Base-by-base conservation (phyloP, 169 alveolate genomes). In the Miamiensis avidus region DNA sequence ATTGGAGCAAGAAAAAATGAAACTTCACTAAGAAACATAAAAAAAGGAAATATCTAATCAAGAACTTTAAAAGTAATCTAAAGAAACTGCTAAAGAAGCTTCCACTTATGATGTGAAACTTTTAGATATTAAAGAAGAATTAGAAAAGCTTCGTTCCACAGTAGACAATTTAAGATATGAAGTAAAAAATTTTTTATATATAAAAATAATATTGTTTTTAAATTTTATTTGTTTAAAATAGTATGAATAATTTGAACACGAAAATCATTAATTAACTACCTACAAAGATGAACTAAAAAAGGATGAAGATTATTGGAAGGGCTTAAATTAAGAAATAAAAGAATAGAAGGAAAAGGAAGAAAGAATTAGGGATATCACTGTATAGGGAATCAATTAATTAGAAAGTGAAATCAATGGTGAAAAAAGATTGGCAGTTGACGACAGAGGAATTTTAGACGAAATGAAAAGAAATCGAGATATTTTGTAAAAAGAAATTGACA, bases 401-500 rank as follows among this genome's bases (percentile, higher is more conserved):
- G 86, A 93, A 64, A 83, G 91, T 75, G 95, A 91, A 75, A 91
- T 91, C 64, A 84, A 86, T 34, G 86, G 82, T 31, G 86, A 87
- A 69, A 89, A 89, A 69, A 91, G 87, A 30, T 64, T 76, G 34
- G 86, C 90, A 27, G 84, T 84, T 11, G 88, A 87, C 28, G 93
- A 89, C 28, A 85, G 91, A 77, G 29, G 82, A 30, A 87, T 89
- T 26, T 85, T 94, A 32, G 89, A 88, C 0, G 88, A 88, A 49
- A 81, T 92, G 30, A 83, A 89, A 81, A 84, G 96, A 75, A 92
- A 89, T 26, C 88, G 92, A 75, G 87, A 92, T 83, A 88, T 91
- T 32, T 81, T 92, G 78, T 84, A 90, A 65, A 89, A 88, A 74
- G 85, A 83, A 34, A 86, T 91, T 73, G 88, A 86, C 65, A 82